Conservation (phyloP, 1,284 basidiomycete genomes). For the Rhodotorula sp. region DNA sequence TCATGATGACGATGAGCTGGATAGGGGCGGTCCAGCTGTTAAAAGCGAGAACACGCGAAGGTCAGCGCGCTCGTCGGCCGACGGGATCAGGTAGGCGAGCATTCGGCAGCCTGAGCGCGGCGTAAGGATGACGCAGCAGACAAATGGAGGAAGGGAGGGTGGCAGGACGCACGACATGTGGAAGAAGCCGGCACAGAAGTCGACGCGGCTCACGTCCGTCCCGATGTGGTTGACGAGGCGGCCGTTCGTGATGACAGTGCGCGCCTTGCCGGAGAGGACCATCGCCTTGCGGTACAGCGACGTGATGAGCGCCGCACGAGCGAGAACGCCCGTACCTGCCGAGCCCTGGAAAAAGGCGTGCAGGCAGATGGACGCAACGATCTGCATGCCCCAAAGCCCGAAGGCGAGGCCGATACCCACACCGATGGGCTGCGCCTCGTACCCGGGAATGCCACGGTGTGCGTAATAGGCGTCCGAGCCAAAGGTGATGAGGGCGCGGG, state of each 20-base stretch:
- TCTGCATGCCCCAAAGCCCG: constrained; percentile 68
- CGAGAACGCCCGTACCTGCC: constrained; percentile 72
- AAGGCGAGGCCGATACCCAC: constrained; percentile 73
- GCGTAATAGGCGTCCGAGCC: constrained; percentile 65
- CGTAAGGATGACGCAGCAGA: not conserved
- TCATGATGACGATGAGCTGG: constrained; percentile 67
- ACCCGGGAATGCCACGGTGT: constrained; percentile 56
- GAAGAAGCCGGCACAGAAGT: constrained; percentile 65
- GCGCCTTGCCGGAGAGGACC: constrained; percentile 73
- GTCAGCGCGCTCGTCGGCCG: too few relatives aligned
- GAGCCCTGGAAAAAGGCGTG: constrained; percentile 66
- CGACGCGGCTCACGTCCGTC: constrained; percentile 86
- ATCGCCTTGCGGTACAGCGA: constrained; percentile 82
- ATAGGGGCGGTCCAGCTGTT: constrained; percentile 41
- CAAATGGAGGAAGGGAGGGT: not conserved
- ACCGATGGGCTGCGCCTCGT: constrained; percentile 63
- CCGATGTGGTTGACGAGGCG: constrained; percentile 90
- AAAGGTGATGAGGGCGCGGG: constrained; percentile 78
- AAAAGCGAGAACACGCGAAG: too few relatives aligned
- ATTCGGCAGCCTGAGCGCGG: too few relatives aligned
- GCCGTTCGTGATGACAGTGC: constrained; percentile 80
- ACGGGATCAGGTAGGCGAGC: too few relatives aligned
- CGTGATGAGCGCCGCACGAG: constrained; percentile 83
- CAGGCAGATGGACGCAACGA: constrained; percentile 67
- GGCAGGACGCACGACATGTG: constrained; percentile 8